Conservation (phyloP, 169 alveolate species). For the Plasmodium adleri region DNA sequence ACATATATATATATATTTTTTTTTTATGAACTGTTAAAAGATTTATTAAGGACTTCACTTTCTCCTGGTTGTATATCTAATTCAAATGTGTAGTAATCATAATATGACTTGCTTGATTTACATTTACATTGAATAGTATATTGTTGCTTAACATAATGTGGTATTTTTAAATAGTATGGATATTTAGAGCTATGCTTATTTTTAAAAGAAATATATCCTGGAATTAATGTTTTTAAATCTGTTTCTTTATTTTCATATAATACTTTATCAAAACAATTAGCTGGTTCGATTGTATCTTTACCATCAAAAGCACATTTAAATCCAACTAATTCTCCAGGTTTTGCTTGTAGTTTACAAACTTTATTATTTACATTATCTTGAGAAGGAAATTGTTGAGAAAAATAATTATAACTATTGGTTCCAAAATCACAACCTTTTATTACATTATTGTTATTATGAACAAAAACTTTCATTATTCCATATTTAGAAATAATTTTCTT, state of each 20-base stretch:
- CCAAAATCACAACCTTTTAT: slow-evolving; percentile 56
- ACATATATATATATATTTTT: not conserved
- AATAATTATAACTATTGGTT: not conserved
- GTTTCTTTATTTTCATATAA: not conserved
- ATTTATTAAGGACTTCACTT: slow-evolving; percentile 19
- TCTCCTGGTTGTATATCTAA: slow-evolving; percentile 40
- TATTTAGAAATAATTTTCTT: slow-evolving; percentile 17
- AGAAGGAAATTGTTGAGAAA: slow-evolving; percentile 27
- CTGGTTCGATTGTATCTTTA: slow-evolving; percentile 8
- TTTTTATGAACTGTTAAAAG: not conserved
- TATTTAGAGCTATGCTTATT: not conserved
- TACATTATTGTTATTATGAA: slow-evolving; percentile 3
- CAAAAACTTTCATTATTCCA: slow-evolving; percentile 58
- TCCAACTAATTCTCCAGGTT: slow-evolving; percentile 48
- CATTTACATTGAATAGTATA: slow-evolving; percentile 59
- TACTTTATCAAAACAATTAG: slow-evolving; percentile 39
- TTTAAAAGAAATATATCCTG: slow-evolving; percentile 45
- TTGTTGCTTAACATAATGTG: slow-evolving; percentile 31
- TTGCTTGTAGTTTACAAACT: slow-evolving; percentile 41
- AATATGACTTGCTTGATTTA: slow-evolving; percentile 4
- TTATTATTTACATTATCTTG: slow-evolving; percentile 13
- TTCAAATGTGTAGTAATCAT: slow-evolving; percentile 34
- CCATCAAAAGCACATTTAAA: slow-evolving; percentile 32
- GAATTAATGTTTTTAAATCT: slow-evolving; percentile 35
- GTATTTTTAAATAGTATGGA: slow-evolving; percentile 40